Evolutionary conservation across 352 stramenopile genomes (phyloP).

Genomic region (Phytophthora palmivora): DNA sequence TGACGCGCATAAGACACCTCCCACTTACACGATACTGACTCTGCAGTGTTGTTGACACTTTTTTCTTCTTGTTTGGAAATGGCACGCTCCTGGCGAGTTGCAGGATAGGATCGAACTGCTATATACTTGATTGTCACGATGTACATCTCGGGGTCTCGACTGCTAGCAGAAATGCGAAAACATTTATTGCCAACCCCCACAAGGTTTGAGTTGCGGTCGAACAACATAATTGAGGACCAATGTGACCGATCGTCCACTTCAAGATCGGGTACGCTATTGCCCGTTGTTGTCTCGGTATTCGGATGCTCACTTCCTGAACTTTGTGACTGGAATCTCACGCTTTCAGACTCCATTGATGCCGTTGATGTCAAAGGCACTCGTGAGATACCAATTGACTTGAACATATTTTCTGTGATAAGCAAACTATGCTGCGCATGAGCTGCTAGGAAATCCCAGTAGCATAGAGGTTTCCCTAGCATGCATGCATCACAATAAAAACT

Average conservation of each 20-base stretch:
- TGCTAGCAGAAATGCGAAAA: conserved; percentile 52
- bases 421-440: conserved; percentile 40
- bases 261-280: conserved; percentile 4
- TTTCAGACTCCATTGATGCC: not conserved
- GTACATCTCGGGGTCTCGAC: conserved; percentile 59
- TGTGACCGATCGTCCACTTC: conserved; percentile 26
- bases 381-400: conserved; percentile 48
- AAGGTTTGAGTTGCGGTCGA: conserved; percentile 45
- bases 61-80: conserved; percentile 20
- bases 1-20: conserved; percentile 53
- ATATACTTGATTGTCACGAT: conserved; percentile 51
- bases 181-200: conserved; percentile 58
- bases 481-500: conserved; percentile 65
- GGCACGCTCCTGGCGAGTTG: conserved; percentile 43
- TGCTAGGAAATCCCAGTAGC: conserved; percentile 78
- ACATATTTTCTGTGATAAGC: conserved; percentile 58
- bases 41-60: conserved; percentile 15
- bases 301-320: conserved; percentile 6
- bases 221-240: conserved; percentile 46
- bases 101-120: conserved; percentile 23
- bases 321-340: conserved; percentile 4
- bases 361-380: conserved; percentile 7
- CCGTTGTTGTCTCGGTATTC: conserved; percentile 3
- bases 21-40: conserved; percentile 30
- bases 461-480: conserved; percentile 35